Conservation (phyloP, 1,139 yeast species). For the Yarrowia galli region DNA sequence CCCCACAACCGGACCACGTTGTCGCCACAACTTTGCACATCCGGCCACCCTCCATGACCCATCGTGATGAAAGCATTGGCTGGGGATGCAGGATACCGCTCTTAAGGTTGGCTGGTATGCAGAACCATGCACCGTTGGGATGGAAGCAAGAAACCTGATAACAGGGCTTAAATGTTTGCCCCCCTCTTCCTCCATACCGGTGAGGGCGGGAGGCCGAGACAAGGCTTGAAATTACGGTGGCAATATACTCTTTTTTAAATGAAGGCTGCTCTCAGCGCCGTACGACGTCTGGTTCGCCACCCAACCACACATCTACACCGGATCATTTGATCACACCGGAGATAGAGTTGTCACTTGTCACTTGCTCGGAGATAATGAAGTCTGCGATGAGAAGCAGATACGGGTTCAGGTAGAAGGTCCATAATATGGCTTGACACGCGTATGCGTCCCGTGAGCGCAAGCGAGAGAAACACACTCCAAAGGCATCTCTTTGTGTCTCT, state of each 20-base stretch:
- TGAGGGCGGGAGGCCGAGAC: background rate
- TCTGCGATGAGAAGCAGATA: too few relatives aligned
- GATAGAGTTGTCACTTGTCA: conserved; percentile 10
- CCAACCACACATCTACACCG: background rate
- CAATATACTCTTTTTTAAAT: background rate
- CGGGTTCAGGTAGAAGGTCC: too few relatives aligned
- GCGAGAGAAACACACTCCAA: background rate
- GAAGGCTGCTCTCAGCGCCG: background rate
- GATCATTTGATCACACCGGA: background rate
- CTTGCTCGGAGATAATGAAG: conserved; percentile 23
- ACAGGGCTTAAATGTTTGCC: conserved; percentile 30
- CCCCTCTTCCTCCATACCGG: conserved; percentile 1
- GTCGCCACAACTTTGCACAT: conserved; percentile 29
- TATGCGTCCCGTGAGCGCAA: conserved; percentile 19
- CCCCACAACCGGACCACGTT: conserved; percentile 9
- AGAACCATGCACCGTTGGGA: conserved; percentile 30
- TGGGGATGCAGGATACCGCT: conserved; percentile 11
- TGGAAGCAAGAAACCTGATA: conserved; percentile 33
- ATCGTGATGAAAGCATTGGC: conserved; percentile 32
- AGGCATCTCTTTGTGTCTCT: conserved; percentile 1
- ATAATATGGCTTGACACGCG: background rate
- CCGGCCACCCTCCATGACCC: conserved; percentile 7
- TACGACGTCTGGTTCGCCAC: background rate
- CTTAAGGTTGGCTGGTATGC: conserved; percentile 23
- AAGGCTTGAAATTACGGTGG: conserved; percentile 22